Conservation (phyloP, 805 yeast species). For the Candida golubevii region DNA sequence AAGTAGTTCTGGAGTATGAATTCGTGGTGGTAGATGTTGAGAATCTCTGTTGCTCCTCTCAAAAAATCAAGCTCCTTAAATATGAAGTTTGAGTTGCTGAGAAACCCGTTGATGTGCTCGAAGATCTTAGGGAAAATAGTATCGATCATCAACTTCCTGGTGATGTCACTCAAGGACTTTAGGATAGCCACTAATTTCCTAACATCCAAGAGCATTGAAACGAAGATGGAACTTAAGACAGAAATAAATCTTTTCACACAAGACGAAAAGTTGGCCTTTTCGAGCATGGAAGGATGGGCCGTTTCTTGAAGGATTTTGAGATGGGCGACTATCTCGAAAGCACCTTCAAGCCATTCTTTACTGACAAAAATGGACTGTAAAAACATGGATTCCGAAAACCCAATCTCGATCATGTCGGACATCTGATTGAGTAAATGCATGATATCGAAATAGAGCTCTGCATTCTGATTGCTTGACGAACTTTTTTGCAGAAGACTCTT, state of each 20-base stretch:
- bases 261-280: constrained; percentile 14
- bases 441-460: constrained; percentile 27
- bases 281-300: constrained; percentile 21
- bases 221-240: constrained; percentile 33
- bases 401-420: constrained; percentile 26
- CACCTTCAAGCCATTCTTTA: constrained; percentile 36
- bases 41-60: constrained; percentile 22
- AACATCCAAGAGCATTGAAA: constrained; percentile 24
- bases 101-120: constrained; percentile 32
- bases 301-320: constrained; percentile 19
- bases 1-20: constrained; percentile 27
- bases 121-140: constrained; percentile 34
- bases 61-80: constrained; percentile 31
- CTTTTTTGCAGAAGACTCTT: constrained; percentile 3
- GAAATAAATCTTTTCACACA: constrained; percentile 27
- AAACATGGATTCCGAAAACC: constrained; percentile 22
- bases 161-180: constrained; percentile 29
- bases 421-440: constrained; percentile 35
- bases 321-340: constrained; percentile 35
- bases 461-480: constrained; percentile 11
- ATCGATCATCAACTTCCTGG: constrained; percentile 31
- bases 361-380: constrained; percentile 24
- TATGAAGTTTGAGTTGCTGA: constrained; percentile 30
- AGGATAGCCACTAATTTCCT: constrained; percentile 23
- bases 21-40: constrained; percentile 25